phyloP scores from a whole-genome alignment of 257 asterid species.

The Solanum chiquidenum region DNA sequence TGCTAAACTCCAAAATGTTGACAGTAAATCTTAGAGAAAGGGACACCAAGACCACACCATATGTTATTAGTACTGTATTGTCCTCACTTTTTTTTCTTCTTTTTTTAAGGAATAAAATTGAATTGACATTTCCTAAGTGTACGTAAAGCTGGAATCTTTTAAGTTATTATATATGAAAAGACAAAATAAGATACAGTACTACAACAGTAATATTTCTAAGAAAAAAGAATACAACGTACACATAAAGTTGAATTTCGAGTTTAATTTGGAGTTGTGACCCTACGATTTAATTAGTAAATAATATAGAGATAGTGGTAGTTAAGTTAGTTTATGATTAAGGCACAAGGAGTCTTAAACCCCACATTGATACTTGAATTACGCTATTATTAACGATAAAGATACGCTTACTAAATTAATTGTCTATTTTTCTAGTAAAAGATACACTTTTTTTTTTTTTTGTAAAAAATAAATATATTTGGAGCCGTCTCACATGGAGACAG shows the following conservation, averaged over 20 bases:
- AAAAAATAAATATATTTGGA: neutral
- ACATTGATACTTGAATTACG: neutral
- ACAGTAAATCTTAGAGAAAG: neutral
- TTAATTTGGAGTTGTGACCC: neutral
- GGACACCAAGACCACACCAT: neutral
- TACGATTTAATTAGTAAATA: neutral
- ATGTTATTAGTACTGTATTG: neutral
- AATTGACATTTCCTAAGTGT: neutral
- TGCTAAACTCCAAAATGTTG: neutral
- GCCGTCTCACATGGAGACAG: neutral
- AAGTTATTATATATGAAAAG: neutral
- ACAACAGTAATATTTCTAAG: neutral
- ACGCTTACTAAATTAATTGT: neutral
- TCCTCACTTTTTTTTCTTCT: neutral
- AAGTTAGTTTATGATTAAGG: slow-evolving; percentile 5
- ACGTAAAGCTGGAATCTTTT: slow-evolving; percentile 4
- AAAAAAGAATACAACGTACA: neutral
- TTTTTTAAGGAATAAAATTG: neutral
- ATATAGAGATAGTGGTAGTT: slow-evolving; percentile 9
- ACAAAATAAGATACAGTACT: neutral
- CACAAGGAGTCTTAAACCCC: neutral
- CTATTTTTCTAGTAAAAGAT: neutral
- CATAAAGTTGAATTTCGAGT: neutral
- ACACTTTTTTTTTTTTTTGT: neutral
- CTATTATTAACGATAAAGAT: neutral